Conservation (phyloP, 2,329 filamentous ascomycete species). For the Arthrobotrys entomopaga region DNA sequence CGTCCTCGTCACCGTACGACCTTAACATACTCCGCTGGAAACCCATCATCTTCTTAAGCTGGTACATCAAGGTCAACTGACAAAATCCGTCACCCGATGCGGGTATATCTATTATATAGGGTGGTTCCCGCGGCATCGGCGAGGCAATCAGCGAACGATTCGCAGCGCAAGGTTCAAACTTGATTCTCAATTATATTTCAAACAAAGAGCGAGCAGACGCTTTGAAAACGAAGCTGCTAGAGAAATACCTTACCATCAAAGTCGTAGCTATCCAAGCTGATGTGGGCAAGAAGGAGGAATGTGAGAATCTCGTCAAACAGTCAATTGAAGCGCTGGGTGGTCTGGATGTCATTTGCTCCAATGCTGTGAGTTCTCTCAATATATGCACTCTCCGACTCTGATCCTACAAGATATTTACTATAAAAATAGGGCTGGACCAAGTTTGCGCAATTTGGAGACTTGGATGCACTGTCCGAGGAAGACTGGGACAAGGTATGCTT, state of each 20-base stretch:
- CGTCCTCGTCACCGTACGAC: slow-evolving; percentile 69
- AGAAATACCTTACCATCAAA: slow-evolving; percentile 65
- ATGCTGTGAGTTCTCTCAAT: slow-evolving; percentile 67
- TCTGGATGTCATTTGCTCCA: slow-evolving; percentile 81
- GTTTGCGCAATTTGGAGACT: slow-evolving; percentile 69
- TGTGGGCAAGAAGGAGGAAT: slow-evolving; percentile 70
- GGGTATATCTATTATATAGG: slow-evolving; percentile 17
- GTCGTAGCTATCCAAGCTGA: slow-evolving; percentile 73
- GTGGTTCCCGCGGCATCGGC: slow-evolving; percentile 71
- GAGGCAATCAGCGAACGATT: slow-evolving; percentile 75
- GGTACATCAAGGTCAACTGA: not conserved
- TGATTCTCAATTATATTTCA: slow-evolving; percentile 78
- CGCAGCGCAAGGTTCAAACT: slow-evolving; percentile 73
- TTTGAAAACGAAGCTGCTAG: slow-evolving; percentile 69
- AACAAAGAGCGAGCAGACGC: slow-evolving; percentile 70
- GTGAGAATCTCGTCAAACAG: slow-evolving; percentile 70
- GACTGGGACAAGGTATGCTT: slow-evolving; percentile 71
- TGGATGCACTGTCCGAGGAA: slow-evolving; percentile 69
- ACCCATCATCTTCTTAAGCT: no score
- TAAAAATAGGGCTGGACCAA: slow-evolving; percentile 70
- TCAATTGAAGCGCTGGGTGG: slow-evolving; percentile 72
- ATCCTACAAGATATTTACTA: no score
- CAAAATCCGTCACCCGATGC: not conserved
- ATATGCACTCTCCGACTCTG: not conserved
- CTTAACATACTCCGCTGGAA: no score